Evolutionary conservation across 306 rosid species (phyloP).

Genomic region (Amphicarpaea edgeworthii): DNA sequence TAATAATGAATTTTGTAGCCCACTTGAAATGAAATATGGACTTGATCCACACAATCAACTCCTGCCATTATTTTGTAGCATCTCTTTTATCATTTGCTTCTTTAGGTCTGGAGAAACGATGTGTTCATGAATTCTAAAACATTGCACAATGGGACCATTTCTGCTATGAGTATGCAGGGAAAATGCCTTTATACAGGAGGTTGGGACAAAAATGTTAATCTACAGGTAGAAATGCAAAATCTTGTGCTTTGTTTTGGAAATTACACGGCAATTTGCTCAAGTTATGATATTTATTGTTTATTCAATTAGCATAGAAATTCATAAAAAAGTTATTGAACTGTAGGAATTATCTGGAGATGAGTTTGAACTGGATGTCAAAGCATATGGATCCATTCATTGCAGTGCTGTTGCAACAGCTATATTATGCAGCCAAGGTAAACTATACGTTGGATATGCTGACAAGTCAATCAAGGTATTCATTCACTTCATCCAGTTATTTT

Average conservation of each 20-base stretch:
- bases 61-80: conserved; percentile 31
- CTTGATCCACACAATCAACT: conserved; percentile 30
- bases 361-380: conserved; percentile 63
- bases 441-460: conserved; percentile 78
- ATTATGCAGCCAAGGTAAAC: conserved; percentile 78
- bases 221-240: conserved; percentile 71
- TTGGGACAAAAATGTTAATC: conserved; percentile 77
- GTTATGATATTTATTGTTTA: conserved; percentile 27
- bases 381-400: conserved; percentile 68
- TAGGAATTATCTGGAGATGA: conserved; percentile 84
- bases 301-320: conserved; percentile 34
- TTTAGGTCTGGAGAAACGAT: conserved; percentile 89
- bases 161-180: conserved; percentile 68
- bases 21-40: conserved; percentile 35
- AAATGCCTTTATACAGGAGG: conserved; percentile 88
- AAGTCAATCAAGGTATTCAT: conserved; percentile 71
- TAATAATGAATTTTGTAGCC: conserved; percentile 40
- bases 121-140: conserved; percentile 61
- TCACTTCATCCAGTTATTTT: conserved; percentile 25
- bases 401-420: conserved; percentile 70
- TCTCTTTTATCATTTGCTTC: conserved; percentile 43
- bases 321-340: conserved; percentile 34
- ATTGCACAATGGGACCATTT: conserved; percentile 76
- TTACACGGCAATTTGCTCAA: conserved; percentile 38
- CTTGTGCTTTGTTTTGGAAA: conserved; percentile 11